phyloP scores from a whole-genome alignment of 176 grass and related monocot species.

The Ampelocalamus luodianensis region DNA sequence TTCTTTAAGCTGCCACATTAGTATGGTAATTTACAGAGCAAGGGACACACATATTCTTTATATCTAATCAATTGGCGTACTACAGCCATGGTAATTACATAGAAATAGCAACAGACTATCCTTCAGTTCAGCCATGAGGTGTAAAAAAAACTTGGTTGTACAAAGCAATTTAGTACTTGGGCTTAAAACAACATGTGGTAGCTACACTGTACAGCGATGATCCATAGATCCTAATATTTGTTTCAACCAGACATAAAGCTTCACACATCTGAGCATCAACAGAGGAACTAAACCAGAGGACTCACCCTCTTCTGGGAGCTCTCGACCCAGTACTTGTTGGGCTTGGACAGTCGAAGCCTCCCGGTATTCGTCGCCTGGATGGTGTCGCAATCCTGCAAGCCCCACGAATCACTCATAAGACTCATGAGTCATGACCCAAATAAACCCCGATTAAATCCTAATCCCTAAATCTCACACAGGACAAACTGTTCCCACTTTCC shows the following conservation, averaged over 20 bases:
- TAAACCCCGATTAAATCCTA: constrained; percentile 44
- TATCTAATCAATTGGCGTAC: background rate
- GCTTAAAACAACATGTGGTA: background rate
- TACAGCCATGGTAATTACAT: constrained; percentile 11
- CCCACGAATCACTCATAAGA: background rate
- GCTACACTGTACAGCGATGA: background rate
- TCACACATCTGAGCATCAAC: background rate
- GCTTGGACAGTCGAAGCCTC: constrained; percentile 74
- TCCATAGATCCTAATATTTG: background rate
- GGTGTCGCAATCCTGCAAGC: constrained; percentile 71
- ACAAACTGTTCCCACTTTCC: background rate
- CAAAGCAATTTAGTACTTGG: background rate
- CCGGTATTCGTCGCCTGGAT: constrained; percentile 74
- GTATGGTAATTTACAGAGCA: background rate
- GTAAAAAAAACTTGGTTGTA: background rate
- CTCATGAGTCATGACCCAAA: background rate
- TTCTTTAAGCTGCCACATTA: constrained; percentile 4
- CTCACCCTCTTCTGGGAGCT: constrained; percentile 90
- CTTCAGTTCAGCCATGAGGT: constrained; percentile 12
- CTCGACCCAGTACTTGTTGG: constrained; percentile 97
- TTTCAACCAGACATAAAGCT: background rate
- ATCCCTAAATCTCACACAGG: constrained; percentile 1
- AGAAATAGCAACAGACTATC: background rate
- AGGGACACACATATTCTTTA: background rate
- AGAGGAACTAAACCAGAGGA: background rate